These are phyloP conservation scores for Dendrobium catenatum DNA, from an alignment of 106 monocot genomes.

Conservation along the genomic window DNA sequence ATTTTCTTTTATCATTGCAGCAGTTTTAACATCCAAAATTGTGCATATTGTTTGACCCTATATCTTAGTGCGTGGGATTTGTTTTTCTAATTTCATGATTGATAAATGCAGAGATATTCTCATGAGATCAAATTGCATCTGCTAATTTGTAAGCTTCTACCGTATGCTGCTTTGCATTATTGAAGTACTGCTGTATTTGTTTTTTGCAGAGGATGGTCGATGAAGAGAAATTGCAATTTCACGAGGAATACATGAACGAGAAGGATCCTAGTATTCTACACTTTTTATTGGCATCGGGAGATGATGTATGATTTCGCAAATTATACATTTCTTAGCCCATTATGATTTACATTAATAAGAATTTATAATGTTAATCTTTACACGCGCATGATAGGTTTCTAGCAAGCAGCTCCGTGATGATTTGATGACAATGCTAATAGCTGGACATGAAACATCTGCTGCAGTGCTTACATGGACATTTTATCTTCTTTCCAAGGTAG, in stretches of 20 bases:
- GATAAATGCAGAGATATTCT: not conserved
- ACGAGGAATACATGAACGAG: constrained; percentile 96
- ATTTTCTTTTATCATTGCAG: too few species aligned
- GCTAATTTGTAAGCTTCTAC: not conserved
- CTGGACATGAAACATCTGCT: constrained; percentile 98
- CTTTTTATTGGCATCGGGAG: constrained; percentile 95
- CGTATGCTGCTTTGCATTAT: not conserved
- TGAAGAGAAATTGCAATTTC: constrained; percentile 86
- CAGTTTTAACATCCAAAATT: too few species aligned
- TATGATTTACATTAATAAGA: not conserved
- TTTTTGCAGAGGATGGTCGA: constrained; percentile 79
- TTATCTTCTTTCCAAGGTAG: constrained; percentile 91
- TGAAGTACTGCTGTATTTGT: not conserved
- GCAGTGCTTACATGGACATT: constrained; percentile 97
- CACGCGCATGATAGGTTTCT: constrained; percentile 47
- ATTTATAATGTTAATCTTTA: not conserved
- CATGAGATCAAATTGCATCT: not conserved
- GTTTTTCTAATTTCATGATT: not conserved
- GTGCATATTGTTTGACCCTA: too few species aligned
- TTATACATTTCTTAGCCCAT: not conserved
- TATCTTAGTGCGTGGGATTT: not conserved
- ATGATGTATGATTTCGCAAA: constrained; percentile 55
- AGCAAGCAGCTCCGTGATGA: constrained; percentile 99
- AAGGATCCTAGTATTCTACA: constrained; percentile 99
- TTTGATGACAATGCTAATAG: constrained; percentile 98